phyloP scores from a whole-genome alignment of 192 early-diverging fungal genomes.

The Chytriomyces sp. region DNA sequence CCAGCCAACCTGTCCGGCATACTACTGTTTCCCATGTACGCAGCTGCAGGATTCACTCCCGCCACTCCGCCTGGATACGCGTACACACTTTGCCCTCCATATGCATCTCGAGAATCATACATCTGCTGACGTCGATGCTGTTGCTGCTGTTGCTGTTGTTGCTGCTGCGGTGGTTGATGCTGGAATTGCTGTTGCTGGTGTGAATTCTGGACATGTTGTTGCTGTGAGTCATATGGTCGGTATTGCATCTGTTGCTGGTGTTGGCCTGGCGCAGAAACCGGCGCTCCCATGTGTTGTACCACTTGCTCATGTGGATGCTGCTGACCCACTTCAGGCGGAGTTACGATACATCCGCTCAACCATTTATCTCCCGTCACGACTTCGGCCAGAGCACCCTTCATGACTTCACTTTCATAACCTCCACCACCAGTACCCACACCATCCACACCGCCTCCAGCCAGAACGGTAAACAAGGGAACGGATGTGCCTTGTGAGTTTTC shows the following conservation, averaged over 20 bases:
- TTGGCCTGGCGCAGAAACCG: background rate
- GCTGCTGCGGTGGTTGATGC: background rate
- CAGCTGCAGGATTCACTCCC: no score
- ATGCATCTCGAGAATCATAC: no score
- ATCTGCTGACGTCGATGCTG: background rate
- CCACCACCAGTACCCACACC: slow-evolving; percentile 7
- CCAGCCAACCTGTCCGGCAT: no score
- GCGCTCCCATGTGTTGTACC: background rate
- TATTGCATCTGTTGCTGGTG: slow-evolving; percentile 1
- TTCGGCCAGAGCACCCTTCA: slow-evolving; percentile 9
- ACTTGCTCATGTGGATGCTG: background rate
- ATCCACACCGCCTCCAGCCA: slow-evolving; percentile 21
- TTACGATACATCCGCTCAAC: background rate
- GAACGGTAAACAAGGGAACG: slow-evolving; percentile 18
- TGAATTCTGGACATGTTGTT: background rate
- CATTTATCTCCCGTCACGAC: slow-evolving; percentile 10
- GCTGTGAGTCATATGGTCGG: background rate
- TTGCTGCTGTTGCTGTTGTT: background rate
- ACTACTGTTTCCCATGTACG: no score
- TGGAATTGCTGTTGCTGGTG: background rate
- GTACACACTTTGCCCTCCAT: no score
- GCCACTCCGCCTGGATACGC: no score
- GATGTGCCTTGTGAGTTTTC: slow-evolving; percentile 13
- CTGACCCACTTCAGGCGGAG: background rate
- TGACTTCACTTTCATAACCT: slow-evolving; percentile 7